A percentile compares a stretch with the other conserved stretches of the same genome.
phyloP scores from a whole-genome alignment of 2,329 filamentous ascomycete species.

The Cryphonectria nitschkei region DNA sequence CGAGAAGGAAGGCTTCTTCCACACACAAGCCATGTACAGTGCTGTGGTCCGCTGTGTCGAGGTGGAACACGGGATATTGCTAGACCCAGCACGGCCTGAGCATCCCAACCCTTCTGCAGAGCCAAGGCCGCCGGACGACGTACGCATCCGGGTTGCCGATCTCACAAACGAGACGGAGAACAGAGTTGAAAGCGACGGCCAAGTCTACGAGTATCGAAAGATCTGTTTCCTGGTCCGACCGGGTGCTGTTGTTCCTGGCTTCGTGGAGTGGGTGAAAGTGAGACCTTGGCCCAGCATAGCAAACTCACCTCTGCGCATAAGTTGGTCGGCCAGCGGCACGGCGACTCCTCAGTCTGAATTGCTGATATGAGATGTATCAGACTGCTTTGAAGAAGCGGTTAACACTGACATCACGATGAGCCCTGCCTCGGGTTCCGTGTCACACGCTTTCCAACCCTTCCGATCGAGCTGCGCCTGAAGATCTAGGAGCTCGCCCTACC shows the following conservation, averaged over 20 bases:
- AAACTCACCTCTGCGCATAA: background rate
- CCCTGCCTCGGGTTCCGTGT: background rate
- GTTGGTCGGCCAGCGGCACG: background rate
- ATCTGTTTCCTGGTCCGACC: slow-evolving; percentile 17
- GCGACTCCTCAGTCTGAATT: background rate
- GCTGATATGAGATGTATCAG: background rate
- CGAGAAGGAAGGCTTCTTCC: slow-evolving; percentile 47
- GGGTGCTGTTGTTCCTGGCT: slow-evolving; percentile 14
- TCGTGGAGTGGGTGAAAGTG: slow-evolving; percentile 21
- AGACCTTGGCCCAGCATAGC: background rate
- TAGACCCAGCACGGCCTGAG: slow-evolving; percentile 25
- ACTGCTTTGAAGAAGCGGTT: background rate
- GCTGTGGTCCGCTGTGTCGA: slow-evolving; percentile 40
- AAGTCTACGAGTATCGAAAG: slow-evolving; percentile 12
- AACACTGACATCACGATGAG: background rate
- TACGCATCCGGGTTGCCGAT: slow-evolving; percentile 15
- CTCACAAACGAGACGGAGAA: slow-evolving; percentile 15
- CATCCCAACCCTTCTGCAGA: background rate
- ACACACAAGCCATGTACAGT: slow-evolving; percentile 37
- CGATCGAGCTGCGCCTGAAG: background rate
- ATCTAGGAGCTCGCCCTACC: background rate
- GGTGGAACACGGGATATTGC: slow-evolving; percentile 40
- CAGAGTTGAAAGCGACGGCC: slow-evolving; percentile 10
- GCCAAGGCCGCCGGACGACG: slow-evolving; percentile 14
- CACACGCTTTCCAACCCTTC: background rate